phyloP scores from a whole-genome alignment of 1,139 yeast species.

The Candida sp. region DNA sequence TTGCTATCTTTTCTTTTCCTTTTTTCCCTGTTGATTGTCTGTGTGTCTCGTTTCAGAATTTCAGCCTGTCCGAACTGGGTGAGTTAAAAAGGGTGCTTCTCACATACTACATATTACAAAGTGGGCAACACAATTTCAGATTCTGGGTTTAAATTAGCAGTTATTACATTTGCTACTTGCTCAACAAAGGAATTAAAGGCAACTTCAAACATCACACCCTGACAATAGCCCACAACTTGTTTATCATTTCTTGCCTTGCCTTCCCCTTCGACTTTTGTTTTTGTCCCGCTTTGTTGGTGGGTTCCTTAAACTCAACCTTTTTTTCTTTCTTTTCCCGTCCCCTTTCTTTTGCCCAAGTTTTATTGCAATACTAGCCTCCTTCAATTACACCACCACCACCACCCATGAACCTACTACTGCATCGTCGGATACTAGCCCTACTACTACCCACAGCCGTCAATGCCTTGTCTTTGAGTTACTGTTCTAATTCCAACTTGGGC shows the following conservation, averaged over 20 bases:
- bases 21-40: neutral
- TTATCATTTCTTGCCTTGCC: neutral
- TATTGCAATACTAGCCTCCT: no score
- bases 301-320: neutral
- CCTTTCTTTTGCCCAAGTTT: neutral
- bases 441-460: neutral
- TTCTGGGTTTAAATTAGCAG: neutral
- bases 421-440: neutral
- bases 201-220: no score
- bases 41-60: neutral
- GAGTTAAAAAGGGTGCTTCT: neutral
- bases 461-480: constrained; percentile 29
- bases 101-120: neutral
- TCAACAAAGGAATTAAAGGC: neutral
- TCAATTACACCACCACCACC: no score
- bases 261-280: neutral
- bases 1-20: no score
- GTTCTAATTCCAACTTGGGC: constrained; percentile 48
- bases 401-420: constrained; percentile 1
- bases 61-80: neutral
- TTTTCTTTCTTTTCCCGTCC: neutral
- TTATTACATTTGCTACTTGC: neutral
- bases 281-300: neutral
- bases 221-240: neutral
- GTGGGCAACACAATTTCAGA: neutral